These are phyloP conservation scores for Ophiorrhiza pumila DNA, from an alignment of 257 asterid genomes.

Conservation along the genomic window DNA sequence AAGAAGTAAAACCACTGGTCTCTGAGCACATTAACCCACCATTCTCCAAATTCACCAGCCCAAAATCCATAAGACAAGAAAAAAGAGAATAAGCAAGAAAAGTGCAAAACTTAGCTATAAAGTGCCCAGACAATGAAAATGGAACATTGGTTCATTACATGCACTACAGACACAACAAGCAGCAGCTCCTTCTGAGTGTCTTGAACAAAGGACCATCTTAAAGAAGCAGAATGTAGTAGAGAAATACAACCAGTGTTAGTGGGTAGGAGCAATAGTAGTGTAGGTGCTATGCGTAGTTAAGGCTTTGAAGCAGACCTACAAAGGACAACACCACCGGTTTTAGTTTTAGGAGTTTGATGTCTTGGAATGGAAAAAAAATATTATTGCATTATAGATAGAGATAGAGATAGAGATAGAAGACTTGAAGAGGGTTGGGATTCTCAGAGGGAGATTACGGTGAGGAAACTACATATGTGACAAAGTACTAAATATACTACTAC, in stretches of 20 bases:
- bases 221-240: constrained; percentile 16
- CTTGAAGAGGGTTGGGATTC: too few species aligned
- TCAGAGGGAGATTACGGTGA: neutral
- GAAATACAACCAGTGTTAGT: neutral
- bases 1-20: constrained; percentile 17
- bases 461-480: constrained; percentile 40
- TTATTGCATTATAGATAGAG: constrained; percentile 40
- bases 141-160: constrained; percentile 31
- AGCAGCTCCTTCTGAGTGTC: constrained; percentile 18
- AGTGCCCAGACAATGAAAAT: constrained; percentile 26
- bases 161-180: constrained; percentile 27
- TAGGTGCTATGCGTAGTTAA: constrained; percentile 15
- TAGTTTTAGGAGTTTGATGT: constrained; percentile 44
- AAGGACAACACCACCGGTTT: constrained; percentile 1
- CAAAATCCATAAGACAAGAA: constrained; percentile 58
- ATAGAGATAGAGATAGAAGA: neutral
- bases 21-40: constrained; percentile 36
- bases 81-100: constrained; percentile 1
- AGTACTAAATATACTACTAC: neutral
- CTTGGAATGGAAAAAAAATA: constrained; percentile 48
- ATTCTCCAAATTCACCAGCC: constrained; percentile 53
- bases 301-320: constrained; percentile 23
- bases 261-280: neutral
- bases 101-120: constrained; percentile 21
- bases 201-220: constrained; percentile 47